Evolutionary conservation across 2,329 filamentous ascomycete genomes (phyloP), one percentile per base, ranked within the genome.

Genomic region (Aspergillus alliaceus): DNA sequence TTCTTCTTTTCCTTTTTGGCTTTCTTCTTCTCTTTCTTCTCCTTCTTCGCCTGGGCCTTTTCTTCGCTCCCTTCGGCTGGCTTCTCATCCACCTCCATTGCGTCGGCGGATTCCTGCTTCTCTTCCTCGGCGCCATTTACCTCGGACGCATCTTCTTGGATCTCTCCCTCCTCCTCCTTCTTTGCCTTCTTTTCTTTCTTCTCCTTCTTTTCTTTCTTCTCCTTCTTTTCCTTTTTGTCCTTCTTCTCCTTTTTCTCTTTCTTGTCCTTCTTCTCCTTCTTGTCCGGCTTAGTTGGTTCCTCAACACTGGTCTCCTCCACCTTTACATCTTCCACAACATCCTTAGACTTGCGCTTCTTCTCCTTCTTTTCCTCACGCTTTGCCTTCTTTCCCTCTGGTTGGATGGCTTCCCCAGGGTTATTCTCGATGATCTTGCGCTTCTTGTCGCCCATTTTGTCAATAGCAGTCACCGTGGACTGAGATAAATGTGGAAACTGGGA

Each of bases 371-470:
- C 53, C n/a, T 64, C 53, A 49, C 67, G 67, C 59, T 72, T 72
- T 49, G 65, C 60, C 64, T 73, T 73, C 65, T 73, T 72, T 51
- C 64, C 69, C 44, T 71, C 63, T 2, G 68, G 66, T 57, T 65
- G 61, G 51, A 65, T 59, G 7, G 60, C 63, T 50, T 71, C 70
- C 22, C 59, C 62, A 35, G 58, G 49, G 57, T 64, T 63, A 54
- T 68, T 64, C 56, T 72, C 66, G n/a, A 64, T 63, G 62, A 72
- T 69, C 66, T 75, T 75, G 67, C 73, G 73, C 66, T 75, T 73
- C 59, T 70, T 75, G 59, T 74, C 71, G 51, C 68, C 65, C 71
- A 74, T 75, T 64, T 54, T 68, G 52, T 51, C 46, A 2, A 46
- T 11, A 8, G 6, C 27, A 31, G n/a, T 49, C 20, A 2, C 9